A percentile compares a stretch with the other conserved stretches of the same genome.
These are phyloP conservation scores for Neurospora sp. DNA, from an alignment of 495 filamentous ascomycete species.

Conservation along the genomic window DNA sequence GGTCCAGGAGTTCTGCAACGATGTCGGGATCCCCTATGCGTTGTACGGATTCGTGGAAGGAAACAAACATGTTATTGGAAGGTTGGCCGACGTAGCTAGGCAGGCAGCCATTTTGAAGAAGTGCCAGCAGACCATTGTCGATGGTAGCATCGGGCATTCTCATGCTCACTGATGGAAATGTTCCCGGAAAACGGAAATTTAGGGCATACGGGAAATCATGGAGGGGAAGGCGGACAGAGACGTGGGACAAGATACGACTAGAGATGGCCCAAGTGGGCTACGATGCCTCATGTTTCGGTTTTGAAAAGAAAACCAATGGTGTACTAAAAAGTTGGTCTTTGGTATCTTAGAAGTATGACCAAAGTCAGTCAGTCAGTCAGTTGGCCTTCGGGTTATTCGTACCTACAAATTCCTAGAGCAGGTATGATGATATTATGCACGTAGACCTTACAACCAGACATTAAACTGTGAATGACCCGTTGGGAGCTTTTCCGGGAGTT, in stretches of 20 bases:
- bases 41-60: slow-evolving; percentile 90
- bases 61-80: slow-evolving; percentile 78
- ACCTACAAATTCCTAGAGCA: background rate
- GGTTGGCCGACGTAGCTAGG: slow-evolving; percentile 74
- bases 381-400: background rate
- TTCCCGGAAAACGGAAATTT: background rate
- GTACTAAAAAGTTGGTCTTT: background rate
- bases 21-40: slow-evolving; percentile 88
- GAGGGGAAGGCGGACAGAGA: background rate
- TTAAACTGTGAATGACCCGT: background rate
- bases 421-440: background rate
- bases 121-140: slow-evolving; percentile 57
- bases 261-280: background rate
- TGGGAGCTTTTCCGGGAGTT: background rate
- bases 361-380: too few relatives aligned
- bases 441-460: background rate
- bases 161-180: slow-evolving; percentile 7
- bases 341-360: background rate
- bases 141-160: slow-evolving; percentile 25
- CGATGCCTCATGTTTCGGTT: background rate
- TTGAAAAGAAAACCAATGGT: background rate
- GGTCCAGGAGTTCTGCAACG: slow-evolving; percentile 80
- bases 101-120: slow-evolving; percentile 81
- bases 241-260: background rate
- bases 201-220: background rate